A percentile compares a stretch with the other conserved stretches of the same genome.
Conservation (phyloP, 495 filamentous ascomycete genomes). For the Aspergillus diversus region DNA sequence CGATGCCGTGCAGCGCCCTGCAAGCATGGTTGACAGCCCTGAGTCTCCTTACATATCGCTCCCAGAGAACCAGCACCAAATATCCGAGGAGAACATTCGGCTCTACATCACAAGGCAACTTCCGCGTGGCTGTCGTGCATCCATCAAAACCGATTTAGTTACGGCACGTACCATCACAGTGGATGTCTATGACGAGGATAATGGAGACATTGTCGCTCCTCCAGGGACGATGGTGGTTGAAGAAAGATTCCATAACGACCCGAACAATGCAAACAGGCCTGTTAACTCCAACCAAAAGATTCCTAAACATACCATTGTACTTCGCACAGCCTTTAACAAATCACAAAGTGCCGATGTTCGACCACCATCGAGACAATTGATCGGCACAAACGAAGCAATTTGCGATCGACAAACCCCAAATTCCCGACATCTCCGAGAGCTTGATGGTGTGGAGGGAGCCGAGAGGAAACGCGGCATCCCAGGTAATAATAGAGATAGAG, state of each 20-base stretch:
- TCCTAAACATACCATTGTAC: slow-evolving; percentile 49
- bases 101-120: slow-evolving; percentile 52
- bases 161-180: slow-evolving; percentile 75
- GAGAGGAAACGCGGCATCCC: neutral
- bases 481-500: neutral
- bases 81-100: slow-evolving; percentile 50
- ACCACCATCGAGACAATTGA: slow-evolving; percentile 23
- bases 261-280: slow-evolving; percentile 29
- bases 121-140: slow-evolving; percentile 54
- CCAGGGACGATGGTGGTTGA: slow-evolving; percentile 69
- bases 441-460: neutral
- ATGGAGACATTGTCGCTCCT: slow-evolving; percentile 62
- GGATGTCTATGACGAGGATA: slow-evolving; percentile 65
- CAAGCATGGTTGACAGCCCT: slow-evolving; percentile 28
- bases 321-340: slow-evolving; percentile 49
- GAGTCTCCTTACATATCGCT: slow-evolving; percentile 33
- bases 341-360: slow-evolving; percentile 46
- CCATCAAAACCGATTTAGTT: slow-evolving; percentile 64
- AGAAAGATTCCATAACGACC: slow-evolving; percentile 52
- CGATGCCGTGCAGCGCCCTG: slow-evolving; percentile 50
- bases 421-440: slow-evolving; percentile 5
- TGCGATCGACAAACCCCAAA: neutral
- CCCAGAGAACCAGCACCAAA: slow-evolving; percentile 37
- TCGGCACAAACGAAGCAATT: slow-evolving; percentile 3
- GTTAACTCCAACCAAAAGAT: slow-evolving; percentile 23